These are phyloP conservation scores for Claviceps purpurea DNA, from an alignment of 2,329 filamentous ascomycete species.

Conservation along the genomic window DNA sequence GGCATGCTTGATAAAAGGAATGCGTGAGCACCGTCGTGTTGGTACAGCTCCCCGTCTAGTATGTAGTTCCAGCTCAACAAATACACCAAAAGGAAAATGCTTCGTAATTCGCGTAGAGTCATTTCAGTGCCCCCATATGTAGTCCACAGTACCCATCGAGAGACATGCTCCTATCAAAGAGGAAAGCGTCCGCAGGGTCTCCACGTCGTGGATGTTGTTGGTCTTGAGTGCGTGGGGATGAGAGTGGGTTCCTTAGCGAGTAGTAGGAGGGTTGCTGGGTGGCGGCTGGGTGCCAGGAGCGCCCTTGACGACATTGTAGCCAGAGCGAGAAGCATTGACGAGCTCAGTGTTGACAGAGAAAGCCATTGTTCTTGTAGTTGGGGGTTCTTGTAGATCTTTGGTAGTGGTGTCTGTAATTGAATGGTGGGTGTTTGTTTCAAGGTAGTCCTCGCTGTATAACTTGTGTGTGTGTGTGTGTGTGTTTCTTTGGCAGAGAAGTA, in stretches of 20 bases:
- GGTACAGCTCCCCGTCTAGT: not conserved
- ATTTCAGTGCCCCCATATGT: no score
- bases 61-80: not conserved
- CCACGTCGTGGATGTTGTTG: no score
- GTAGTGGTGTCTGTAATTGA: not conserved
- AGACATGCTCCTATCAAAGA: no score
- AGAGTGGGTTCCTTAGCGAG: slow-evolving; percentile 10
- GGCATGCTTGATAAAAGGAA: not conserved
- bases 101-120: slow-evolving; percentile 12
- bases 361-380: slow-evolving; percentile 3
- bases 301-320: slow-evolving; percentile 27
- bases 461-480: not conserved
- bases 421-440: not conserved
- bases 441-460: not conserved
- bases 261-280: not conserved
- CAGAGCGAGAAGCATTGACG: slow-evolving; percentile 27
- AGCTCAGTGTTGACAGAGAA: slow-evolving; percentile 15
- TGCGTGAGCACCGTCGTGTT: not conserved
- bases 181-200: no score
- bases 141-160: no score
- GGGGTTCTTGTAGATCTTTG: not conserved
- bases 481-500: no score
- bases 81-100: slow-evolving; percentile 4
- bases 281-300: slow-evolving; percentile 11
- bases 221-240: no score